Evolutionary conservation across 495 filamentous ascomycete species (phyloP).

Genomic region (Talaromyces liani): DNA sequence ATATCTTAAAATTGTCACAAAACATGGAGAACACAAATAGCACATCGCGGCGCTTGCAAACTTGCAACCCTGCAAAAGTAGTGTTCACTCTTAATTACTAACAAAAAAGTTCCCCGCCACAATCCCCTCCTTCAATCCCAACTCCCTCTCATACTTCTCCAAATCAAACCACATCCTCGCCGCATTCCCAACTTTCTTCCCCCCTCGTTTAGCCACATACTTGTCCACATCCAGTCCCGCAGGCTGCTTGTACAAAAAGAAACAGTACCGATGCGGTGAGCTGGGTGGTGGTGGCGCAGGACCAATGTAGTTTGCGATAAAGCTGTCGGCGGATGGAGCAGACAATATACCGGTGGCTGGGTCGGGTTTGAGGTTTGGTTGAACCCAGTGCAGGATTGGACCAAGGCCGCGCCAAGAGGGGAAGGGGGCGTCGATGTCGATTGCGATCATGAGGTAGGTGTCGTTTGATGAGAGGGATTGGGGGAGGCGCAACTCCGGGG

Average conservation of each 20-base stretch:
- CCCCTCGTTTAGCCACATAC: constrained; percentile 31
- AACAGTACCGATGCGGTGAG: constrained; percentile 48
- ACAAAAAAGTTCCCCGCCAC: constrained; percentile 50
- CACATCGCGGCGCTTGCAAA: too few species aligned
- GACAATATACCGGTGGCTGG: neutral
- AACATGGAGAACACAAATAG: too few species aligned
- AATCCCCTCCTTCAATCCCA: constrained; percentile 33
- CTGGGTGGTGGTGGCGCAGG: constrained; percentile 45
- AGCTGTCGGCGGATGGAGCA: constrained; percentile 12
- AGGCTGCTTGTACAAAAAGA: constrained; percentile 52
- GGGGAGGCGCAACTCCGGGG: constrained; percentile 22
- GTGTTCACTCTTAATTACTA: constrained; percentile 21
- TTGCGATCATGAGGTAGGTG: constrained; percentile 37
- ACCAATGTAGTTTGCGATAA: constrained; percentile 39
- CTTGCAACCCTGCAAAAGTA: neutral
- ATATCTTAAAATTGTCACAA: neutral
- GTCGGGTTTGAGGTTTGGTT: constrained; percentile 32
- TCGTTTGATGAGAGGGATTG: constrained; percentile 9
- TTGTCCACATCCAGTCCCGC: constrained; percentile 34
- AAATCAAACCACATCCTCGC: constrained; percentile 44
- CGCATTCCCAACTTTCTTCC: constrained; percentile 29
- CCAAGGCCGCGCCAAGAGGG: constrained; percentile 31
- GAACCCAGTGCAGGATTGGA: constrained; percentile 44
- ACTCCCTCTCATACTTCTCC: constrained; percentile 39
- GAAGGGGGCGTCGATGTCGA: constrained; percentile 50